Conservation (phyloP, 257 asterid genomes). For the Fraxinus pennsylvanica region DNA sequence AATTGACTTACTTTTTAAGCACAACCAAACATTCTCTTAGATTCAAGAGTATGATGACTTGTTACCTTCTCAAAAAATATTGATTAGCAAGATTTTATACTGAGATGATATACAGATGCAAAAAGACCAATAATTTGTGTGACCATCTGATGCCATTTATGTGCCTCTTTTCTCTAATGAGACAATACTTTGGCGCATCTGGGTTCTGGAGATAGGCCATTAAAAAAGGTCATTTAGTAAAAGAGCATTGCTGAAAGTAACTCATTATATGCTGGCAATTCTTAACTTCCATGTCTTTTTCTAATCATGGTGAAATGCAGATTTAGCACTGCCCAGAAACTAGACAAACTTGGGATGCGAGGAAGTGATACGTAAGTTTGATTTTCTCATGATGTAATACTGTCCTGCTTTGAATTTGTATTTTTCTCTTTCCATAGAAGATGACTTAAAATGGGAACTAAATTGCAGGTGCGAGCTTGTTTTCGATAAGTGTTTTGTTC, state of each 20-base stretch:
- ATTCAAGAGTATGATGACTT: background rate
- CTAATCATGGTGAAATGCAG: constrained; percentile 48
- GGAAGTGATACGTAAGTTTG: constrained; percentile 95
- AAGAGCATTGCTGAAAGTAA: background rate
- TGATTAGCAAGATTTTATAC: background rate
- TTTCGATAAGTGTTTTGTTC: constrained; percentile 92
- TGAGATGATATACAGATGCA: background rate
- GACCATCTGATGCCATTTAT: background rate
- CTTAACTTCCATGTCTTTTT: constrained; percentile 22
- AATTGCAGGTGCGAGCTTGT: constrained; percentile 94
- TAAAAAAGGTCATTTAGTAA: background rate
- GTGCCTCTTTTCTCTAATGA: background rate
- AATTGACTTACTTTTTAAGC: background rate
- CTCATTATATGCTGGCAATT: constrained; percentile 6
- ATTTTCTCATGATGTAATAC: constrained; percentile 19
- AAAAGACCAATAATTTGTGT: background rate
- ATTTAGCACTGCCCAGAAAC: constrained; percentile 95
- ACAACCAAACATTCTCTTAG: background rate
- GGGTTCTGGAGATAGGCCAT: background rate
- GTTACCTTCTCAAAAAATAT: background rate
- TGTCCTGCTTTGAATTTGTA: constrained; percentile 17
- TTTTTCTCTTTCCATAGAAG: constrained; percentile 2
- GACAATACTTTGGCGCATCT: constrained; percentile 3
- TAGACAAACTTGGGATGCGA: constrained; percentile 99
- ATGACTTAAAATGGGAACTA: constrained; percentile 27